Percentiles rank a stretch among this genome's conserved stretches.
These are phyloP conservation scores for Dillenia turbinata DNA, from an alignment of 164 flowering plant species.

Conservation along the genomic window DNA sequence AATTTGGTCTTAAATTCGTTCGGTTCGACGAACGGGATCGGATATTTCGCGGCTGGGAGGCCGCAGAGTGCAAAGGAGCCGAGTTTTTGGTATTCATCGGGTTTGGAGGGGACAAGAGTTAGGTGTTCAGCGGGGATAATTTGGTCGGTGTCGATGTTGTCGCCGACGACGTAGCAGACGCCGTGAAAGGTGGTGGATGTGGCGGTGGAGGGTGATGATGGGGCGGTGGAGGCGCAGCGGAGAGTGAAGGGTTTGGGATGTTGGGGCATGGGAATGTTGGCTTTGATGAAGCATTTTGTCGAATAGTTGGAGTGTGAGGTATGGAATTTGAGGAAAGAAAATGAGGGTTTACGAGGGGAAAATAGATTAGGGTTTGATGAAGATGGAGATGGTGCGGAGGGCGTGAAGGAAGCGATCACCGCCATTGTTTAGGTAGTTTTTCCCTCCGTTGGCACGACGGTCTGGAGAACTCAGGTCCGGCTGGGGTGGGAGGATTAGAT, in stretches of 20 bases:
- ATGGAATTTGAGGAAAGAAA: slow-evolving; percentile 11
- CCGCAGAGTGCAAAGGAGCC: slow-evolving; percentile 84
- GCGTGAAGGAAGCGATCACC: background rate
- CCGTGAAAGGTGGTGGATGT: slow-evolving; percentile 66
- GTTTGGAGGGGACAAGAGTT: slow-evolving; percentile 91
- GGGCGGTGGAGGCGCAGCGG: slow-evolving; percentile 19
- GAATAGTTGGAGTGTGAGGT: slow-evolving; percentile 16
- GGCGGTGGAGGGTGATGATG: slow-evolving; percentile 5
- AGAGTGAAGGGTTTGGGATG: slow-evolving; percentile 12
- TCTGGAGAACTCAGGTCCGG: too few species aligned
- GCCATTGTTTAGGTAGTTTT: background rate
- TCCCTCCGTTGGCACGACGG: too few species aligned
- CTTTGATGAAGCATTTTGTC: slow-evolving; percentile 19
- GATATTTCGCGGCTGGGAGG: slow-evolving; percentile 57
- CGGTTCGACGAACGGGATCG: slow-evolving; percentile 60
- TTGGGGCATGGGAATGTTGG: slow-evolving; percentile 14
- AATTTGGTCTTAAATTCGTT: slow-evolving; percentile 45
- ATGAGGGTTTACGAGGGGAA: slow-evolving; percentile 8
- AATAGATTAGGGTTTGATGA: slow-evolving; percentile 9
- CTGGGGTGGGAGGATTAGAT: too few species aligned
- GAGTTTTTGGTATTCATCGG: slow-evolving; percentile 85
- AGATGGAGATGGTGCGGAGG: slow-evolving; percentile 5
- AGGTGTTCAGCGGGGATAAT: slow-evolving; percentile 97
- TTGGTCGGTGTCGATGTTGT: slow-evolving; percentile 97
- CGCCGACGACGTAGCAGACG: slow-evolving; percentile 80